phyloP scores from a whole-genome alignment of 2,329 filamentous ascomycete species.

The Rosellinia necatrix region DNA sequence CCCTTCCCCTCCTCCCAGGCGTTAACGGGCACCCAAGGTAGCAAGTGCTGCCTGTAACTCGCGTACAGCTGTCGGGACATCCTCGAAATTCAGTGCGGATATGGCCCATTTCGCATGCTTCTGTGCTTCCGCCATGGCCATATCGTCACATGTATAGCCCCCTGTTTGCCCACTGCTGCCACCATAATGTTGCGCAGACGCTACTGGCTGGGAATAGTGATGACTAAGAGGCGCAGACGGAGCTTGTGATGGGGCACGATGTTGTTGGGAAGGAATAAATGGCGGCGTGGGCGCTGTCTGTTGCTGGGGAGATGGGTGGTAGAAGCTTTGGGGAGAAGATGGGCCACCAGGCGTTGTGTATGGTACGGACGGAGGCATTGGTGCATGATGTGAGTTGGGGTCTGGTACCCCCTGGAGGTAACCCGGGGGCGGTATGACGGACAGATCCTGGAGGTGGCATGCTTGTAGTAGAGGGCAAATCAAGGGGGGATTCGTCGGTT shows the following conservation, averaged over 20 bases:
- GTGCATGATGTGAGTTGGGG: conserved; percentile 32
- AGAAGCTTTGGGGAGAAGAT: conserved; percentile 43
- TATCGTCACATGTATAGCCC: conserved; percentile 66
- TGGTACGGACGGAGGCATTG: conserved; percentile 38
- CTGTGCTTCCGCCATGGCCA: conserved; percentile 76
- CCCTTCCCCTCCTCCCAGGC: too few species aligned
- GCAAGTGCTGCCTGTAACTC: conserved; percentile 79
- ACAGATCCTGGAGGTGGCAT: conserved; percentile 39
- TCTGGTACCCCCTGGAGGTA: conserved; percentile 36
- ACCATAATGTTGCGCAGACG: conserved; percentile 34
- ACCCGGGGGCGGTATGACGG: conserved; percentile 24
- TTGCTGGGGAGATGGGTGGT: conserved; percentile 40
- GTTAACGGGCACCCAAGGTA: conserved; percentile 66
- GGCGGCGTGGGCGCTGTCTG: conserved; percentile 34
- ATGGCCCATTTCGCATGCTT: conserved; percentile 98
- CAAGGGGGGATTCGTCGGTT: conserved; percentile 30
- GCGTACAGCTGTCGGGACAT: conserved; percentile 85
- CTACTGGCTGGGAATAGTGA: conserved; percentile 32
- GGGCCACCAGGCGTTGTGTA: conserved; percentile 39
- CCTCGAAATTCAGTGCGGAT: conserved; percentile 94
- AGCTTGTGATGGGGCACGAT: conserved; percentile 31
- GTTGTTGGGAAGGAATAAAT: conserved; percentile 29
- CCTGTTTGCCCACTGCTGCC: conserved; percentile 31
- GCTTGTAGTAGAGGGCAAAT: conserved; percentile 38
- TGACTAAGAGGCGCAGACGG: conserved; percentile 34